Evolutionary conservation across 2,329 filamentous ascomycete species (phyloP).

Genomic region (Fulvia fulva): DNA sequence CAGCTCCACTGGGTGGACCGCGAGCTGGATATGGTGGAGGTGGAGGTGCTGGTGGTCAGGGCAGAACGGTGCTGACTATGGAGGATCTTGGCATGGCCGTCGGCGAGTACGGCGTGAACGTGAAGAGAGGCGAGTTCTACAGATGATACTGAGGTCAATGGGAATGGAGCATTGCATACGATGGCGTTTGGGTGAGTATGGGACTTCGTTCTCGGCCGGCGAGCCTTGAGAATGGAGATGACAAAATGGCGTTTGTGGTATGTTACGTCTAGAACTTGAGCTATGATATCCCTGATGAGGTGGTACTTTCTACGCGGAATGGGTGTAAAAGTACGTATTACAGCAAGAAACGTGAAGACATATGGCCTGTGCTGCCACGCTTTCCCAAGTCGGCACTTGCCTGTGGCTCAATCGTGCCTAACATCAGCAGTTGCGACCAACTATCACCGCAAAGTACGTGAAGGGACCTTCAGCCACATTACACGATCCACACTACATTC

Average conservation of each 20-base stretch:
- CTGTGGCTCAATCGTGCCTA: not conserved
- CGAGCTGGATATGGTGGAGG: slow-evolving; percentile 66
- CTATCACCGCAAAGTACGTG: too few relatives aligned
- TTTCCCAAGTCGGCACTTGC: not conserved
- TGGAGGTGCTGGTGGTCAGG: slow-evolving; percentile 82
- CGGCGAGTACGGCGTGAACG: slow-evolving; percentile 94
- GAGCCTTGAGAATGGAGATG: slow-evolving; percentile 18
- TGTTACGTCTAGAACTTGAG: not conserved
- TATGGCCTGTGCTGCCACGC: not conserved
- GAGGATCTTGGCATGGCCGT: slow-evolving; percentile 98
- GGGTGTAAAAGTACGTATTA: not conserved
- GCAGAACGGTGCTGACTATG: slow-evolving; percentile 94
- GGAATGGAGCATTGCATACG: slow-evolving; percentile 5
- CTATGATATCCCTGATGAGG: not conserved
- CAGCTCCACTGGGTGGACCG: slow-evolving; percentile 46
- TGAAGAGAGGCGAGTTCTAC: slow-evolving; percentile 97
- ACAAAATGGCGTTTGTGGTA: not conserved
- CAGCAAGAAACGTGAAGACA: not conserved
- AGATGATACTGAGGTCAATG: slow-evolving; percentile 49
- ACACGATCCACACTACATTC: too few relatives aligned
- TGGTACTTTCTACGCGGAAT: not conserved
- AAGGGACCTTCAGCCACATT: too few relatives aligned
- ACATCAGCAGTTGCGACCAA: not conserved
- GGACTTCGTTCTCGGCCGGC: slow-evolving; percentile 16
- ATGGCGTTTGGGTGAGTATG: slow-evolving; percentile 1